Evolutionary conservation across 2,329 filamentous ascomycete genomes (phyloP), one percentile per base, ranked within the genome.

Genomic region (Fusarium oxysporum): DNA sequence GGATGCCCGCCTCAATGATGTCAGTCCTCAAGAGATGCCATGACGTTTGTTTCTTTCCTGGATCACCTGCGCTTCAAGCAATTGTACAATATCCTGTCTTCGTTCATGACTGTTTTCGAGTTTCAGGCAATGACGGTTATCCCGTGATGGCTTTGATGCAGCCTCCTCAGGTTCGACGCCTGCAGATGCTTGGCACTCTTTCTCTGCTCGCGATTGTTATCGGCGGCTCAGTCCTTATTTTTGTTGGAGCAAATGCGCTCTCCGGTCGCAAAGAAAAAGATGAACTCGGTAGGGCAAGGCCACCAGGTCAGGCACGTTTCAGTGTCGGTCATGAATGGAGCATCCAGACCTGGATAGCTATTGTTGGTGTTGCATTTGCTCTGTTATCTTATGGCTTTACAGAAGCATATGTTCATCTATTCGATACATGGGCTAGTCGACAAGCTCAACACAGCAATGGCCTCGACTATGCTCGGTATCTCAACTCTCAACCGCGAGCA

Each of bases 401-500:
- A 17, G 37, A 64, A 25, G 58, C 61, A 37, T 64, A 62, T 12
- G 23, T 64, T 25, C 61, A 64, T 35, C 12, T 62, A 16, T 64
- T 64, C 23, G 61, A 62, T 32, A 21, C 57, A 41, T 64, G 61
- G 57, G 48, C 57, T 30, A 43, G 57, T 35, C 37, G 44, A 37
- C 44, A 62, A 25, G 61, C 61, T 53, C 43, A 25, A 21, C 32
- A 14, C 21, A 33, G 25, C 6, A 51, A 32, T n/a, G 44, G 57
- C 12, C 61, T 62, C 30, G 44, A 64, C 57, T 64, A 63, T 53
- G 38, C 58, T 17, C 62, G 44, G 11, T 63, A 63, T 44, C 62
- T 44, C 58, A 63, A 63, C 9, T 64, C 62, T 8, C 62, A 63
- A 11, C 30, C 58, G 13, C 58, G 38, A 12, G 45, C 59, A 40